Evolutionary conservation across 169 alveolate genomes (phyloP), one percentile per base, ranked within the genome.

Genomic region (Plasmodium inui): DNA sequence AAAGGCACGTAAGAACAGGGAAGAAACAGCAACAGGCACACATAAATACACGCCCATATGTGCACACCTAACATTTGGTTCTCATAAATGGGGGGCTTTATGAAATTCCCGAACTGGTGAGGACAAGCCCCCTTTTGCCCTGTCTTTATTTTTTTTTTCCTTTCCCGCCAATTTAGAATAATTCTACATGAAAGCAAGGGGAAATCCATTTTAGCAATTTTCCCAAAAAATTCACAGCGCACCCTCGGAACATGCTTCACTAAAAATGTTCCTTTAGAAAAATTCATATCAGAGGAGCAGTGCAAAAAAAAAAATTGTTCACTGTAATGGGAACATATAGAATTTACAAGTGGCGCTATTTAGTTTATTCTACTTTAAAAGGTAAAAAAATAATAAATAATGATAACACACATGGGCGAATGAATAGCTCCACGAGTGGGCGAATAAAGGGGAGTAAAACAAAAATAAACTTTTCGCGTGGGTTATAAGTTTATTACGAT

Each of bases 271-370:
- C 37, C 76, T 26, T 67, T 22, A 4, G 2, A 19, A 67, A 67
- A 67, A 9, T 5, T 28, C 76, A 7, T 8, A 67, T 81, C 82
- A 79, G 82, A 61, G n/a, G 17, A 41, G 76, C 28, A 26, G 67
- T 26, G 83, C 19, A 82, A n/a, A 34, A 4, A 3, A 74, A 22
- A 74, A 32, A 30, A 80, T 22, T 80, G 34, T 41, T 46, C 14
- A 39, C 17, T 12, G 30, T 41, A 39, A 17, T 17, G 50, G 57
- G 67, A 39, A 46, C 67, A 55, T 76, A 10, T 82, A 82, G 78
- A 82, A 82, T 82, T 82, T 82, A 82, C 80, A 82, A 82, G 61
- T 37, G 41, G 55, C 26, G 89, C 57, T 30, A 53, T 53, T 82
- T 82, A 79, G 19, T 34, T 41, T 67, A 26, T 67, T 67, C 76